Conservation (phyloP, 768 basidiomycete species). For the Trametes cinnabarina region DNA sequence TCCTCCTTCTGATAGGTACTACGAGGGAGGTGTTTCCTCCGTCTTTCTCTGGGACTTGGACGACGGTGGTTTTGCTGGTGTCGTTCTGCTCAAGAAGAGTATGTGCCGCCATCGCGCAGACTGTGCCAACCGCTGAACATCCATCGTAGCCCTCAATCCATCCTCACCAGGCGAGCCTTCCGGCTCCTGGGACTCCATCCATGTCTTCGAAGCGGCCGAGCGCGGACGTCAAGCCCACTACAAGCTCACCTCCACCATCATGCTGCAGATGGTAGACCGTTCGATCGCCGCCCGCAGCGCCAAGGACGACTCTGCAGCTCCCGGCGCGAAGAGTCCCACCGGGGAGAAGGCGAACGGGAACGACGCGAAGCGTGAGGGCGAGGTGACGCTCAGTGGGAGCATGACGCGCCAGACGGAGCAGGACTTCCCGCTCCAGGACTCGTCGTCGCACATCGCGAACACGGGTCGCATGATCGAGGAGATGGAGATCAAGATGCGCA, state of each 20-base stretch:
- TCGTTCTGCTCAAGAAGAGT: slow-evolving; percentile 96
- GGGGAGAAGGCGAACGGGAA: slow-evolving; percentile 35
- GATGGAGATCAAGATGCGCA: slow-evolving; percentile 99
- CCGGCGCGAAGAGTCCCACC: slow-evolving; percentile 6
- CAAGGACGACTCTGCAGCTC: slow-evolving; percentile 22
- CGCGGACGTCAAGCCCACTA: slow-evolving; percentile 92
- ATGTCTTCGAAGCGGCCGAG: slow-evolving; percentile 94
- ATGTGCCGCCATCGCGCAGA: background rate
- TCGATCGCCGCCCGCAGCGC: slow-evolving; percentile 23
- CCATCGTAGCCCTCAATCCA: slow-evolving; percentile 60
- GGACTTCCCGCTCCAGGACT: slow-evolving; percentile 79
- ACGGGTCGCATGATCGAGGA: slow-evolving; percentile 97
- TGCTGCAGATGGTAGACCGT: slow-evolving; percentile 81
- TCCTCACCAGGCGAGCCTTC: slow-evolving; percentile 57
- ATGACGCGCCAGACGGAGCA: slow-evolving; percentile 94
- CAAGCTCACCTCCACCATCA: slow-evolving; percentile 95
- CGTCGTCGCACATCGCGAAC: slow-evolving; percentile 86
- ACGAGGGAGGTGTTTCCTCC: slow-evolving; percentile 95
- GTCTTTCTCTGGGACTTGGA: slow-evolving; percentile 99
- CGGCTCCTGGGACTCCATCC: slow-evolving; percentile 97
- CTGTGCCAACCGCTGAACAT: background rate
- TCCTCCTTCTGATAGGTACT: slow-evolving; percentile 71
- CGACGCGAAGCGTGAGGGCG: slow-evolving; percentile 63
- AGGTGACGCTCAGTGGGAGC: slow-evolving; percentile 86
- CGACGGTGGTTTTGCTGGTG: slow-evolving; percentile 94